Evolutionary conservation across 2,329 filamentous ascomycete species (phyloP).

Genomic region (Alternaria sp.): DNA sequence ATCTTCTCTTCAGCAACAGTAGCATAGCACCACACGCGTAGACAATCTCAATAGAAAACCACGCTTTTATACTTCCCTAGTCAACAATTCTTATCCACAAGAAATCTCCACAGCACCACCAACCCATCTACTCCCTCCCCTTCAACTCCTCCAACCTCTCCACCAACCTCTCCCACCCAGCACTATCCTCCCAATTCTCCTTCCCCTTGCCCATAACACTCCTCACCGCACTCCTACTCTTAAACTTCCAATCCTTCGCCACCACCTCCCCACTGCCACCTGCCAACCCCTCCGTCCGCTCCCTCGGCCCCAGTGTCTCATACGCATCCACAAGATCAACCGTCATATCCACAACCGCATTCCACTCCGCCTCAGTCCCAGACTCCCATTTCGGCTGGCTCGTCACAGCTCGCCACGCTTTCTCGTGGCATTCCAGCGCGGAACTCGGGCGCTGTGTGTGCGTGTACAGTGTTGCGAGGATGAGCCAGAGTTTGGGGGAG

Average conservation of each 20-base stretch:
- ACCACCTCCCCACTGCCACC: constrained; percentile 65
- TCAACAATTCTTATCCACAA: neutral
- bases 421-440: constrained; percentile 84
- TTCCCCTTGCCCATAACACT: constrained; percentile 83
- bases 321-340: constrained; percentile 82
- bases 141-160: constrained; percentile 54
- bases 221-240: constrained; percentile 82
- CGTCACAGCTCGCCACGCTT: constrained; percentile 80
- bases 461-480: constrained; percentile 73
- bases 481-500: constrained; percentile 76
- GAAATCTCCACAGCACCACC: neutral
- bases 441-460: constrained; percentile 75
- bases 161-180: constrained; percentile 69
- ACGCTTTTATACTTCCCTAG: neutral
- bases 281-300: constrained; percentile 60
- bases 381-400: constrained; percentile 62
- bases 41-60: neutral
- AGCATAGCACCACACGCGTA: neutral
- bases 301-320: constrained; percentile 68
- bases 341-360: constrained; percentile 76
- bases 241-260: constrained; percentile 84
- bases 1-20: neutral
- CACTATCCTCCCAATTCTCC: constrained; percentile 80
- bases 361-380: constrained; percentile 70
- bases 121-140: constrained; percentile 25